These are phyloP conservation scores for Cordyceps tenuipes DNA, from an alignment of 2,329 filamentous ascomycete species.

Conservation along the genomic window DNA sequence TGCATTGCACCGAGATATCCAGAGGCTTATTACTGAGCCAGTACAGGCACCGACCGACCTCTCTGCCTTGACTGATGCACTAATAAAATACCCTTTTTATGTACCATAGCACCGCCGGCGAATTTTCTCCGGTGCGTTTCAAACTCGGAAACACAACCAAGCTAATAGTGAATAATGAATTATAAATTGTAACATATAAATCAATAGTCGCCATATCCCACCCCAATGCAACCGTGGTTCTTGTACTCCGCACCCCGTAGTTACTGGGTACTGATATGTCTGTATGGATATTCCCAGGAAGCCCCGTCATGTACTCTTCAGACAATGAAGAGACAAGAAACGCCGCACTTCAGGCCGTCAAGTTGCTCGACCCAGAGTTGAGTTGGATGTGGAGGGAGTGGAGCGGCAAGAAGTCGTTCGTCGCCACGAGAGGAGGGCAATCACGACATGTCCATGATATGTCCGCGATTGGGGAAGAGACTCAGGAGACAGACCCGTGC, in stretches of 20 bases:
- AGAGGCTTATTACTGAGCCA: not conserved
- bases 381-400: not conserved
- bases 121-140: not conserved
- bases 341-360: not conserved
- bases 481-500: not conserved
- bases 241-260: too few relatives aligned
- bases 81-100: too few relatives aligned
- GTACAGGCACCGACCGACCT: not conserved
- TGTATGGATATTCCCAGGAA: too few relatives aligned
- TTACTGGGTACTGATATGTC: too few relatives aligned
- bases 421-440: not conserved
- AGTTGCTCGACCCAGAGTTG: not conserved
- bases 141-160: slow-evolving; percentile 3
- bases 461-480: not conserved
- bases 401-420: not conserved
- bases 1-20: not conserved
- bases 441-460: slow-evolving; percentile 4
- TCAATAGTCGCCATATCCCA: not conserved
- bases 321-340: too few relatives aligned
- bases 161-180: too few relatives aligned
- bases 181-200: too few relatives aligned
- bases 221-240: not conserved
- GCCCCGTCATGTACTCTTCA: too few relatives aligned
- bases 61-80: too few relatives aligned
- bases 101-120: not conserved